Conservation (phyloP, 495 filamentous ascomycete genomes). For the Stereocaulon alpinum region DNA sequence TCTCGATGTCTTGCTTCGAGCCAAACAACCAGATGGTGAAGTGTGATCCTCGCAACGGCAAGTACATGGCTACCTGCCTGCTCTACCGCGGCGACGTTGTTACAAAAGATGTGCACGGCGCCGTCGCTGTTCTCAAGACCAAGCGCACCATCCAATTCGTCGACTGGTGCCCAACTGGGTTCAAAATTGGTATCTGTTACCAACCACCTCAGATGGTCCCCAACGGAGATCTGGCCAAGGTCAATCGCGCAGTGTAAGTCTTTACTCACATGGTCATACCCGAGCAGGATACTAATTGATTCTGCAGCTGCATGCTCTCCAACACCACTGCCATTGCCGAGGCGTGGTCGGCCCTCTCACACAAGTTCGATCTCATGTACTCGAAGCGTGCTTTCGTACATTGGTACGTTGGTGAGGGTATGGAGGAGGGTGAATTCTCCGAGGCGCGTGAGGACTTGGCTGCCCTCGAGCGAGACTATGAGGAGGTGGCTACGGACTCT, state of each 20-base stretch:
- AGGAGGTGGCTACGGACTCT: slow-evolving; percentile 96
- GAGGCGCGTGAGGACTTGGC: slow-evolving; percentile 98
- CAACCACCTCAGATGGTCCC: slow-evolving; percentile 91
- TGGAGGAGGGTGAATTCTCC: slow-evolving; percentile 99
- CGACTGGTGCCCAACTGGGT: slow-evolving; percentile 99
- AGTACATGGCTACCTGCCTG: slow-evolving; percentile 99
- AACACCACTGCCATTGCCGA: slow-evolving; percentile 99
- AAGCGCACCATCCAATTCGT: slow-evolving; percentile 98
- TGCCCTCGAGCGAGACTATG: slow-evolving; percentile 96
- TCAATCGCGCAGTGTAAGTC: slow-evolving; percentile 93
- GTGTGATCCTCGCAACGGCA: slow-evolving; percentile 96
- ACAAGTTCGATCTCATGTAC: slow-evolving; percentile 99
- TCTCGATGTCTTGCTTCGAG: slow-evolving; percentile 62
- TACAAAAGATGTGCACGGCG: slow-evolving; percentile 83
- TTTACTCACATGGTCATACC: neutral
- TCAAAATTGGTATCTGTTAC: slow-evolving; percentile 99
- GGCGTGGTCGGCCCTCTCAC: slow-evolving; percentile 92
- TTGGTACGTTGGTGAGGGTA: slow-evolving; percentile 99
- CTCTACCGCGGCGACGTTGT: slow-evolving; percentile 98
- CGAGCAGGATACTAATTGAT: slow-evolving; percentile 18
- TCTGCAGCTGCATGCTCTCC: slow-evolving; percentile 85
- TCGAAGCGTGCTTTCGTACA: slow-evolving; percentile 99
- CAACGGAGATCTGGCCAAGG: slow-evolving; percentile 92
- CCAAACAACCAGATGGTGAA: slow-evolving; percentile 96
- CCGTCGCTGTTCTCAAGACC: slow-evolving; percentile 92